Percentiles rank a stretch among this genome's conserved stretches.
phyloP scores from a whole-genome alignment of 192 early-diverging fungal species.

The Geranomyces variabilis region DNA sequence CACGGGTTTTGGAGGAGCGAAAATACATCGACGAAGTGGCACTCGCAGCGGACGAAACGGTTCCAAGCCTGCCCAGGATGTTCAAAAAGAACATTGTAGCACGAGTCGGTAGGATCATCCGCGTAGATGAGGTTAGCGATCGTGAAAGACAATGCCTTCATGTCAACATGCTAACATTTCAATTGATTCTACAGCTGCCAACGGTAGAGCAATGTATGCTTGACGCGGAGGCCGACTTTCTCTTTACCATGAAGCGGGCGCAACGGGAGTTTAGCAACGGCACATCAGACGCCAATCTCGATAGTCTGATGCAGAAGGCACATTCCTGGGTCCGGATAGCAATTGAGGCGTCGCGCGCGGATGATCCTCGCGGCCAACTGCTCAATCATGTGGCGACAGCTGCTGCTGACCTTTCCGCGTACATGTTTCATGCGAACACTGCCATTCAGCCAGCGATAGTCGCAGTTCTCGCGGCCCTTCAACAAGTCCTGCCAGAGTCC shows the following conservation, averaged over 20 bases:
- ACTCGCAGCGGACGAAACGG: not conserved
- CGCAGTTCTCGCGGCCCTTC: slow-evolving; percentile 24
- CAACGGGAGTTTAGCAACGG: slow-evolving; percentile 17
- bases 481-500: slow-evolving; percentile 25
- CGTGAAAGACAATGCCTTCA: too few species aligned
- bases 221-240: slow-evolving; percentile 36
- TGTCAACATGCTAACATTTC: too few species aligned
- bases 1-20: slow-evolving; percentile 7
- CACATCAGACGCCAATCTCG: not conserved
- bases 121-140: not conserved
- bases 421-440: slow-evolving; percentile 44
- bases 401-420: slow-evolving; percentile 25
- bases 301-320: slow-evolving; percentile 7
- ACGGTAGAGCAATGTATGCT: slow-evolving; percentile 27
- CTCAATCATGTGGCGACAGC: slow-evolving; percentile 30
- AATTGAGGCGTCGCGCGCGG: slow-evolving; percentile 22
- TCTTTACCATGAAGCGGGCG: slow-evolving; percentile 38
- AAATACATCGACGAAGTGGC: slow-evolving; percentile 17
- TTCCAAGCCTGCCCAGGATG: slow-evolving; percentile 24
- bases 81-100: slow-evolving; percentile 24
- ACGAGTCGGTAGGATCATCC: slow-evolving; percentile 24
- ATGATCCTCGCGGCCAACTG: slow-evolving; percentile 26
- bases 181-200: not conserved
- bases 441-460: slow-evolving; percentile 35
- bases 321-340: slow-evolving; percentile 37